Base-by-base conservation (phyloP, 2,329 filamentous ascomycete species). In the Madurella mycetomatis region DNA sequence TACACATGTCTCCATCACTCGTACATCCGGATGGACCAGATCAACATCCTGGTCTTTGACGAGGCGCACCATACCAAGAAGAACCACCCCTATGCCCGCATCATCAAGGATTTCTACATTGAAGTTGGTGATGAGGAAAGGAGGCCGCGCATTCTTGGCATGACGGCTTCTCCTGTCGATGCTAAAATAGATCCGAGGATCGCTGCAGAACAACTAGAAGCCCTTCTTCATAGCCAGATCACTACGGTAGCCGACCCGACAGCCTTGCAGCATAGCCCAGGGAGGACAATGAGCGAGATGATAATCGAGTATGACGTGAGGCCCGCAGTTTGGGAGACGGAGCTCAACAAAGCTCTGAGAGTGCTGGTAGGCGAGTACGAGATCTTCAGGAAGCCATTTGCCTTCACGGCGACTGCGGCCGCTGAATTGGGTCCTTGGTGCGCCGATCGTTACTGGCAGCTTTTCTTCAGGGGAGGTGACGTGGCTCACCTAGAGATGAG, bases 61-160 rank as follows among this genome's bases (percentile, higher is more conserved):
- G 94, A 99, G 70, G 94, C 92, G 5, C 94, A 99, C 65, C 94
- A 97, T 66, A 85, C 92, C 0, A 99, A 99, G 72, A 95, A 92
- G 68, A 88, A 91, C 49, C 94, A 99, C 65, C 81, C 90, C 0
- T 99, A 96, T 66, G 90, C 92, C 17, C 81, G 83, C 30, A 94
- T 99, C 55, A 89, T 99, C 71, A 91, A 88, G 63, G 87, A 95
- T 55, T 91, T 89, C 62, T 97, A 96, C 65, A 64, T 83, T 1
- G 70, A 77, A 2, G 73, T 77, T 31, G 62, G 68, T 1, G 71
- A 76, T 1, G 59, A 68, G 0, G 62, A 66, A 0, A 73, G 72
- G 46, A 78, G 84, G 4, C 94, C 94, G 4, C 86, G 85, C 39
- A 85, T 99, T 17, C 88, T 99, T 61, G 92, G 92, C 25, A 96